Percentiles rank a stretch among this genome's conserved stretches.
These are phyloP conservation scores for Fraxinus floribunda DNA, from an alignment of 305 asterid genomes.

Conservation along the genomic window DNA sequence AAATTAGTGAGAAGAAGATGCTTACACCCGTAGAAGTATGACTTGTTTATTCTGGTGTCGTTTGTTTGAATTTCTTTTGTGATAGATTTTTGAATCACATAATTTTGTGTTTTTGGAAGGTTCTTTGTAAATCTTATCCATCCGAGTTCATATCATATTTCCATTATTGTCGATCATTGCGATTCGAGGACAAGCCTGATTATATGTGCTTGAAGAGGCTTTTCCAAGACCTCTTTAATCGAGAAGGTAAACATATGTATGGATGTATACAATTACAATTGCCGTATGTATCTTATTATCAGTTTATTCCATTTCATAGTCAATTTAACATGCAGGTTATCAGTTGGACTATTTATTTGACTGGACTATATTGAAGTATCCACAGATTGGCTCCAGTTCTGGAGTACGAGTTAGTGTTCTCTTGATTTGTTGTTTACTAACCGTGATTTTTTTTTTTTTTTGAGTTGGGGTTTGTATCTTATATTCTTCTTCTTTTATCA, in stretches of 20 bases:
- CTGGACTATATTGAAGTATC: slow-evolving; percentile 77
- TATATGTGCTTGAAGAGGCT: slow-evolving; percentile 82
- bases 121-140: slow-evolving; percentile 76
- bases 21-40: slow-evolving; percentile 77
- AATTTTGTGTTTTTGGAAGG: slow-evolving; percentile 32
- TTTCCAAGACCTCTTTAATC: slow-evolving; percentile 74
- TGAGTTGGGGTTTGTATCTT: slow-evolving; percentile 7
- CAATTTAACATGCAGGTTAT: slow-evolving; percentile 45
- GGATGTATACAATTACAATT: not conserved
- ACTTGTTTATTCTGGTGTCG: slow-evolving; percentile 10
- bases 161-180: slow-evolving; percentile 78
- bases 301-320: not conserved
- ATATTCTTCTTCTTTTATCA: slow-evolving; percentile 20
- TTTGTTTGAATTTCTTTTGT: not conserved
- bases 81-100: not conserved
- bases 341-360: slow-evolving; percentile 81
- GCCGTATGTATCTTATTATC: not conserved
- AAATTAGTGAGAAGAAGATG: slow-evolving; percentile 87
- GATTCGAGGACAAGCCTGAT: slow-evolving; percentile 86
- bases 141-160: slow-evolving; percentile 74
- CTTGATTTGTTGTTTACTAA: not conserved
- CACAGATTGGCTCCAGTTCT: slow-evolving; percentile 69
- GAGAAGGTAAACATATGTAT: slow-evolving; percentile 55
- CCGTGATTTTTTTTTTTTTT: not conserved
- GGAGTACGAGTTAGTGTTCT: slow-evolving; percentile 50